Evolutionary conservation across 257 asterid species (phyloP), one percentile per base, ranked within the genome.

Genomic region (Leptodermis oblonga): DNA sequence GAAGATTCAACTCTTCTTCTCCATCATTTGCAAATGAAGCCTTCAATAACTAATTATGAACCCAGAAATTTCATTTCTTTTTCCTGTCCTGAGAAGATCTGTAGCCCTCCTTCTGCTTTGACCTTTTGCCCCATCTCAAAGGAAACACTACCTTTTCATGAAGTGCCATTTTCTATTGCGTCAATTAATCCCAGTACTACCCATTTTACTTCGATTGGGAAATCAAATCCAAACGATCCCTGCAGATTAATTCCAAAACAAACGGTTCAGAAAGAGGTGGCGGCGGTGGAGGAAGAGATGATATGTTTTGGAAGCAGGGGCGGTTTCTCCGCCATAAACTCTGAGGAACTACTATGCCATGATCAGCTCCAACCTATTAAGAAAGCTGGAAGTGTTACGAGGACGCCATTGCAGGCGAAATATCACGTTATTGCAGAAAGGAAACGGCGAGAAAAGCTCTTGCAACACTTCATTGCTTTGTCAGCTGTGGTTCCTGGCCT

Each of bases 361-460:
- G n/a, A n/a, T n/a, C n/a, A n/a, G n/a, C 55, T 26, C 8, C 17
- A 37, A 31, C 22, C 18, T 7, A 10, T 3, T 43, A 28, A 23
- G 6, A 55, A 26, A 58, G 41, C 55, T 34, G 12, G 17, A 0
- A 41, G 12, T 43, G 20, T n/a, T 48, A 28, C 45, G 33, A 52
- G 79, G 51, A 51, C 71, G 1, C 64, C 74, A 18, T 26, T 61
- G n/a, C 77, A 78, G n/a, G 77, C 79, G 12, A 73, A 70, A 66
- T 67, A 74, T 43, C 82, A 78, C 3, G 74, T 74, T 53, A n/a
- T 74, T 7, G 65, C 79, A 1, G 82, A 78, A 74, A 66, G 79
- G 67, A 78, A 74, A 28, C 26, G 82, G 46, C 68, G 82, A 30
- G 71, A 78, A 31, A 68, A 68, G 39, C 62, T 78, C 17, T 70